Base-by-base conservation (phyloP, 352 stramenopile genomes). In the Pythium rhizo-oryzae region DNA sequence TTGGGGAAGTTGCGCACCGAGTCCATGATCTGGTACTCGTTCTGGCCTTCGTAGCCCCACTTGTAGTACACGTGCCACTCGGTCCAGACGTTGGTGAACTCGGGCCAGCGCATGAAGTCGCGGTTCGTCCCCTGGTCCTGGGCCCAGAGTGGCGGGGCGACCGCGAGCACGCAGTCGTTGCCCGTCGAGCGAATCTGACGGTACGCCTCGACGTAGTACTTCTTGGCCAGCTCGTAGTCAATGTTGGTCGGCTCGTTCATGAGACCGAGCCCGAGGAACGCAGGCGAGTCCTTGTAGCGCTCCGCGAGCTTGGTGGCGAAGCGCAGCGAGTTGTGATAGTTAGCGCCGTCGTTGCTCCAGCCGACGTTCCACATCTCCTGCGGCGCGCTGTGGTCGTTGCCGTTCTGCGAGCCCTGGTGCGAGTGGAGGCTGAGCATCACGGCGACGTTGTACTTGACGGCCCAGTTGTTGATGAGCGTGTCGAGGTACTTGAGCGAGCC, bases 351-450 rank as follows among this genome's bases (percentile, higher is more conserved):
- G 0, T 68, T 41, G 28, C 65, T 71, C 82, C 82, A 91, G 15
- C 53, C 19, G 0, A 59, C 44, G 2, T 28, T 37, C 0, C 62
- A 41, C 19, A 70, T 53, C 0, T 62, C 61, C 2, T 61, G 19
- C 46, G 77, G 78, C 4, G 75, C 61, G 30, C 76, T 90, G 52
- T 87, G 78, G 55, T 87, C 81, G 63, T 71, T 75, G 13, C 80
- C 79, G 30, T 91, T 91, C 65, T 91, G 80, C 4, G 79, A 88
- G 9, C 80, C 78, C 21, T 78, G 65, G 49, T 87, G 78, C 1
- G 78, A 67, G 59, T 89, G 82, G 15, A 89, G 70, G 51, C 80
- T 88, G n/a, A 89, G 59, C 57, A 88, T 73, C 13, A 90, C 82
- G 1, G 82, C 70, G 8, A 89, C 8, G 43, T 89, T 84, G 71